Evolutionary conservation across 2,329 filamentous ascomycete species (phyloP).

Genomic region (Sclerotinia nivalis): DNA sequence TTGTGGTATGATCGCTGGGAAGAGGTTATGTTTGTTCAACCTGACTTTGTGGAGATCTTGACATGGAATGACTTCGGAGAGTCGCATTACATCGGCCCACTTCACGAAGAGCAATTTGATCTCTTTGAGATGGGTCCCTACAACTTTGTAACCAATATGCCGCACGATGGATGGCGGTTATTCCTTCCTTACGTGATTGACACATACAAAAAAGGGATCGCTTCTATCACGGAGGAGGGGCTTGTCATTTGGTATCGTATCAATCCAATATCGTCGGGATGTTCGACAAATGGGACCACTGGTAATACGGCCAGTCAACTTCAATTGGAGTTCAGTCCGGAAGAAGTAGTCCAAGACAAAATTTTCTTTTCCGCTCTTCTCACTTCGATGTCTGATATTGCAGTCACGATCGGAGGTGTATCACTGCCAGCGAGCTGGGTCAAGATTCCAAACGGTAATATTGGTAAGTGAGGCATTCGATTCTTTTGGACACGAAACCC

Average conservation of each 20-base stretch:
- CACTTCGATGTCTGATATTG: not conserved
- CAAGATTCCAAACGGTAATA: no score
- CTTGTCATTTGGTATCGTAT: not conserved
- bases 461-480: no score
- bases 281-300: not conserved
- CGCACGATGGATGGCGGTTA: not conserved
- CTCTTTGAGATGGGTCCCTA: not conserved
- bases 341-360: not conserved
- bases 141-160: not conserved
- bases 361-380: constrained; percentile 1
- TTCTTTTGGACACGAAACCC: no score
- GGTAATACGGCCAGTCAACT: not conserved
- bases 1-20: not conserved
- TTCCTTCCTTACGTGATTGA: not conserved
- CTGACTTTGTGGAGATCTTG: constrained; percentile 4
- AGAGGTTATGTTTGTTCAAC: constrained; percentile 3
- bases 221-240: not conserved
- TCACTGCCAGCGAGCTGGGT: no score
- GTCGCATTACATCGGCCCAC: constrained; percentile 11
- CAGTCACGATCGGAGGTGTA: not conserved
- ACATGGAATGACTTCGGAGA: constrained; percentile 15
- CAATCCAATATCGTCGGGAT: not conserved
- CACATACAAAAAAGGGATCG: not conserved
- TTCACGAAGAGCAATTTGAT: constrained; percentile 3
- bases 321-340: constrained; percentile 1